These are phyloP conservation scores for Pterocarpus santalinus DNA, from an alignment of 306 rosid genomes.

Conservation along the genomic window DNA sequence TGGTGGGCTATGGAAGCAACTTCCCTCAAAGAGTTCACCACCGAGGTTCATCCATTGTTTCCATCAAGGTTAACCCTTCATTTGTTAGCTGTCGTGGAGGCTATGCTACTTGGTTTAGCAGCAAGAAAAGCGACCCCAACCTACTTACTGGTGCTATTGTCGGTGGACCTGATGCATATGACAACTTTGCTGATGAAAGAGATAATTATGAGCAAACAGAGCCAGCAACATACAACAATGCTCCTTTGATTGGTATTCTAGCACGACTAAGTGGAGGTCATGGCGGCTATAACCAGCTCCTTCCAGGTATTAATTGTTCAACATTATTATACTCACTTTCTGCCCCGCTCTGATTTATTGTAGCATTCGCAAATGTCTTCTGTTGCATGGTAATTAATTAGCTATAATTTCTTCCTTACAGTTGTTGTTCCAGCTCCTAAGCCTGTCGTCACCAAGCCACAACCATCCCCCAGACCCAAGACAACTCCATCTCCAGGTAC, in stretches of 20 bases:
- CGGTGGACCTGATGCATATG: constrained; percentile 99
- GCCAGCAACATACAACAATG: constrained; percentile 99
- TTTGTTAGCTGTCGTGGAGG: constrained; percentile 94
- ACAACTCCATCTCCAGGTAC: constrained; percentile 81
- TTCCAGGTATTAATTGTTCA: constrained; percentile 72
- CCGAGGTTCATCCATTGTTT: constrained; percentile 93
- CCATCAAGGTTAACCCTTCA: constrained; percentile 73
- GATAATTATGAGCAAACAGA: constrained; percentile 96
- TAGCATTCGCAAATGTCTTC: not conserved
- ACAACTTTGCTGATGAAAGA: constrained; percentile 94
- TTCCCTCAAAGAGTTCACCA: constrained; percentile 92
- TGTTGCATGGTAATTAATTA: constrained; percentile 13
- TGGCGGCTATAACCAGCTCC: constrained; percentile 81
- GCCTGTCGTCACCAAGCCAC: constrained; percentile 60
- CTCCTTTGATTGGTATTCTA: constrained; percentile 90
- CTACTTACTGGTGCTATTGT: constrained; percentile 88
- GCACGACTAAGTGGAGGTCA: constrained; percentile 81
- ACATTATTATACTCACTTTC: not conserved
- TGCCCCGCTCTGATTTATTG: not conserved
- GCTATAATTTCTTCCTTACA: constrained; percentile 46
- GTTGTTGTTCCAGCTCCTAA: constrained; percentile 65
- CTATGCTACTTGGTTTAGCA: constrained; percentile 88
- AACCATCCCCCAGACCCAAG: constrained; percentile 57
- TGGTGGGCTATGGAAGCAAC: constrained; percentile 95
- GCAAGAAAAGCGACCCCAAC: constrained; percentile 84